Evolutionary conservation across 768 basidiomycete genomes (phyloP), one percentile per base, ranked within the genome.

Genomic region (Rhizopogon sp.): DNA sequence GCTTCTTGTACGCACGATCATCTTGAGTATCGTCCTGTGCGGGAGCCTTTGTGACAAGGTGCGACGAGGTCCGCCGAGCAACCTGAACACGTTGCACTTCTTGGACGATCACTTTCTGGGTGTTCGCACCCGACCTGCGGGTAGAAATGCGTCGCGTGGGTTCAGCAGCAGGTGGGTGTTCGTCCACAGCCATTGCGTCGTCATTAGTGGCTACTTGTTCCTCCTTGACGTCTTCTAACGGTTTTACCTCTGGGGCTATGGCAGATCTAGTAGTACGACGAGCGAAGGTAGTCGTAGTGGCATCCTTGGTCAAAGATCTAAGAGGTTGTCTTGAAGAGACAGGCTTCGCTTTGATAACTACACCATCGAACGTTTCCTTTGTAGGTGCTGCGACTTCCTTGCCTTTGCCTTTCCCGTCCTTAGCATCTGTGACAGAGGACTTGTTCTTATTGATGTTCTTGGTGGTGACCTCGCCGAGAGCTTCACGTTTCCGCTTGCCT

Each of bases 401-500:
- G 62, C 73, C 78, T 70, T 86, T 88, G 50, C 78, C 80, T 72
- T 90, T 90, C 51, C 56, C 59, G n/a, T 64, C 65, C 51, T 62
- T 64, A 6, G 63, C 52, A 0, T 57, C 64, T 39, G 78, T 79
- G 63, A 78, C 77, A 43, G 64, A 55, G 43, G 58, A 62, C 57
- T 74, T 75, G 58, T 76, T 60, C 56, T 66, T 71, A 55, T 60
- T 65, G 37, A 69, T 76, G 62, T 81, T 83, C 62, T 84, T 83
- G 2, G 75, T 73, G 7, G 82, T 81, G 43, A 91, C 85, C 65
- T 92, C 90, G 14, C 81, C 80, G 41, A 92, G 75, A 0, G 84
- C 88, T 47, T 85, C 84, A 17, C 90, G 85, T 68, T 90, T 91
- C 53, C 88, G 80, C 66, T 89, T 89, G 35, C 79, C 81, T 44